Base-by-base conservation (phyloP, 2,329 filamentous ascomycete species). In the Emergomyces africanus region DNA sequence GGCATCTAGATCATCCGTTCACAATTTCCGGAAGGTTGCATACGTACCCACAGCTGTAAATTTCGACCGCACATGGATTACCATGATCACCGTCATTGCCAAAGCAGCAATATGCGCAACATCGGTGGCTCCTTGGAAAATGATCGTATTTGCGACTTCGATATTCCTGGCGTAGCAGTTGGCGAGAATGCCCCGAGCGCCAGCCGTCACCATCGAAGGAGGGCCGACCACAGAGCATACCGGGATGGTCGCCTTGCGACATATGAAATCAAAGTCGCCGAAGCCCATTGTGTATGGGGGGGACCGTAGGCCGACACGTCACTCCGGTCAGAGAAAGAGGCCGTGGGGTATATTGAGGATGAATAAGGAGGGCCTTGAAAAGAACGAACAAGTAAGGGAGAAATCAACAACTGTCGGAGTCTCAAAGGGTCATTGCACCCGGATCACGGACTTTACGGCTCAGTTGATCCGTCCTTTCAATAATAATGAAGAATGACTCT, bases 71-170 rank as follows among this genome's bases (percentile, higher is more conserved):
- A 99, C 89, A 74, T 99, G 94, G 64, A 99, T 80, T 62, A 99
- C 90, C 94, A 99, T 99, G 68, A 96, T 87, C 9, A 92, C 88
- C 3, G 90, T 95, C 92, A 99, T 96, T 66, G 85, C 78, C 61
- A 99, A 79, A 15, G 92, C 89, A 60, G 88, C 78, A 65, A 99
- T 97, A 74, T 99, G 94, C 77, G 94, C 89, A 70, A 92, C 90
- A 62, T 89, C 89, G 25, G 90, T 85, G 33, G 91, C 94, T 70
- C 86, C 89, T 76, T 97, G 86, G 72, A 99, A 99, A 70, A 99
- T 99, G 77, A 97, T 92, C 46, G 94, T 99, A 77, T 99, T 99
- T 66, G 91, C 94, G 65, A 97, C 76, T 75, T 96, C 91, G 73
- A 99, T 92, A 68, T 94, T 95, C 61, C 94, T 86, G 61, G 94